phyloP scores from a whole-genome alignment of 192 early-diverging fungal species.

The Podila epicladia region DNA sequence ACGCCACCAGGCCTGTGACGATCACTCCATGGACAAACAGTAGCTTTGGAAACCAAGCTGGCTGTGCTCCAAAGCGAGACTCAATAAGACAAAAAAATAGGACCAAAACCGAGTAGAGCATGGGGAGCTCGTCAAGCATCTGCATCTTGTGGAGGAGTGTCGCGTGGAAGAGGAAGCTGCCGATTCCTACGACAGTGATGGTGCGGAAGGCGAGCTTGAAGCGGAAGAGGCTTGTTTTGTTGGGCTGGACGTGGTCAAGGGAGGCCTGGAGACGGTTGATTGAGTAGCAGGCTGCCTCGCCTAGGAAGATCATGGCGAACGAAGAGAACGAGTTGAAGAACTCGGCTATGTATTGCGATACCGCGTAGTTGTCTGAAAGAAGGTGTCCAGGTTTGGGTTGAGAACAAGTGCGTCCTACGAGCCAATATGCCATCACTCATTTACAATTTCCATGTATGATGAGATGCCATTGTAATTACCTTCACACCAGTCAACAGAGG shows the following conservation, averaged over 20 bases:
- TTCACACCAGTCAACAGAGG: constrained; percentile 62
- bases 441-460: background rate
- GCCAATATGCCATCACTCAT: background rate
- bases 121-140: constrained; percentile 67
- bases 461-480: constrained; percentile 8
- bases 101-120: constrained; percentile 48
- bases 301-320: constrained; percentile 69
- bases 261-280: constrained; percentile 23
- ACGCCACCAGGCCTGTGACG: constrained; percentile 32
- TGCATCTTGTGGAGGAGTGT: constrained; percentile 77
- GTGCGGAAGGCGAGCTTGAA: constrained; percentile 65
- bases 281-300: constrained; percentile 58
- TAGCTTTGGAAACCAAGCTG: constrained; percentile 55
- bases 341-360: constrained; percentile 64
- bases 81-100: constrained; percentile 53
- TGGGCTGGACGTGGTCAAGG: constrained; percentile 6
- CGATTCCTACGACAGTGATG: constrained; percentile 78
- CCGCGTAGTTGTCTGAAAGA: constrained; percentile 58
- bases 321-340: constrained; percentile 75
- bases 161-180: constrained; percentile 82
- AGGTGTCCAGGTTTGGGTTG: background rate
- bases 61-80: constrained; percentile 52
- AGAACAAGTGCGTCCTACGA: background rate
- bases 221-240: constrained; percentile 42
- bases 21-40: constrained; percentile 58